Evolutionary conservation across 164 flowering plant genomes (phyloP).

Genomic region (Nymphaea colorata): DNA sequence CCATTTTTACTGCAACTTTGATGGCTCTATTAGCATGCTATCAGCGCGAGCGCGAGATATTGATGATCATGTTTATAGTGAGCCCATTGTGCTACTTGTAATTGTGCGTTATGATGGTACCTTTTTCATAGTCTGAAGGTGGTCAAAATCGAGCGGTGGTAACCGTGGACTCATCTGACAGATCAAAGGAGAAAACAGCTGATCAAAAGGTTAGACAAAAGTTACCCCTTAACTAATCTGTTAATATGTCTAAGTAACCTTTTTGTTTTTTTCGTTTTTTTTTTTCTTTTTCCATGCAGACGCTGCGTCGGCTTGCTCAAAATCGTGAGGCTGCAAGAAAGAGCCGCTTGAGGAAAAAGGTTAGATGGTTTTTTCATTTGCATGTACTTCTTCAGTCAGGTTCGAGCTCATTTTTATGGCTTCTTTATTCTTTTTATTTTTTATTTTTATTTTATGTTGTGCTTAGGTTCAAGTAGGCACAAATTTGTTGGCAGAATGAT

Average conservation of each 20-base stretch:
- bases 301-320: constrained; percentile 76
- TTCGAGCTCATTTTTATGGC: too few relatives aligned
- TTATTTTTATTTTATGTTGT: too few relatives aligned
- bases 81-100: not conserved
- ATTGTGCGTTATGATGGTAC: not conserved
- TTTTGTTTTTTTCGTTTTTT: not conserved
- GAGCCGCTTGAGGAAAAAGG: constrained; percentile 75
- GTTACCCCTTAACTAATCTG: not conserved
- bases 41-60: too few relatives aligned
- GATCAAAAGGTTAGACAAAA: constrained; percentile 58
- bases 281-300: constrained; percentile 23
- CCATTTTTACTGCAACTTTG: not conserved
- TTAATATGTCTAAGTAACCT: too few relatives aligned
- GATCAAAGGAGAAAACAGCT: constrained; percentile 33
- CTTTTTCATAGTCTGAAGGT: constrained; percentile 26
- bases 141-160: constrained; percentile 29
- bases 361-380: constrained; percentile 10
- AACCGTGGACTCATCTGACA: constrained; percentile 44
- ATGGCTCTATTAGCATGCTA: not conserved
- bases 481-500: too few relatives aligned
- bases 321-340: constrained; percentile 85
- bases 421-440: too few relatives aligned
- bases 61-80: too few relatives aligned
- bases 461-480: too few relatives aligned
- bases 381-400: too few relatives aligned